Evolutionary conservation across 129 eudicot genomes (phyloP), one percentile per base, ranked within the genome.

Genomic region (Centrapalus pauciflorus): DNA sequence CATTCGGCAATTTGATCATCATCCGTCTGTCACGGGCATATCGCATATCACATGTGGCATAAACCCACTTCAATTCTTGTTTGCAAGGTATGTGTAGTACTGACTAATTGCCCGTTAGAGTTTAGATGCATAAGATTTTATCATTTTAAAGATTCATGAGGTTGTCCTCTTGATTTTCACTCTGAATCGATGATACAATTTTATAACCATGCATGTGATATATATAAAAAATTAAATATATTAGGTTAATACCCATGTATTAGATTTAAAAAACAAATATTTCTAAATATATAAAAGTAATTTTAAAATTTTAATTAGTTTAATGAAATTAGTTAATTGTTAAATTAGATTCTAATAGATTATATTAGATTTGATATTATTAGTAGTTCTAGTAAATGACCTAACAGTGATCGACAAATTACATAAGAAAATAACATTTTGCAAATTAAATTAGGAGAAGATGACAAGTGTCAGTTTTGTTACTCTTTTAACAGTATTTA

Each of bases 51-150:
- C n/a, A n/a, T n/a, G n/a, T n/a, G 40, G 5, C 25, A 34, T 59
- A 61, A 57, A 59, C 49, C 69, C n/a, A n/a, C n/a, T n/a, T n/a
- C n/a, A 72, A 28, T 72, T 61, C n/a, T 61, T 48, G 69, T 61
- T 54, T 49, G 40, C 64, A 25, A 68, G 80, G 75, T 50, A 60
- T 61, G 50, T 76, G n/a, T n/a, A n/a, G n/a, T n/a, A 67, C 49
- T 14, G 20, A 49, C 56, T 75, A n/a, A n/a, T n/a, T 59, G 43
- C 46, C 61, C 49, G 34, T 68, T 74, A 74, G 50, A 73, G 29
- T 50, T 68, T 74, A 74, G 50, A 73, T 41, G 66, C 74, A 51
- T 35, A 70, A 45, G 76, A 59, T 59, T 21, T 37, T 68, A 71
- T 71, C 76, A 59, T 71, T 46, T 9, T 60, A 30, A 7, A 59